These are phyloP conservation scores for Lecanoromycetidae sp. DNA, from an alignment of 2,329 filamentous ascomycete species.

Conservation along the genomic window DNA sequence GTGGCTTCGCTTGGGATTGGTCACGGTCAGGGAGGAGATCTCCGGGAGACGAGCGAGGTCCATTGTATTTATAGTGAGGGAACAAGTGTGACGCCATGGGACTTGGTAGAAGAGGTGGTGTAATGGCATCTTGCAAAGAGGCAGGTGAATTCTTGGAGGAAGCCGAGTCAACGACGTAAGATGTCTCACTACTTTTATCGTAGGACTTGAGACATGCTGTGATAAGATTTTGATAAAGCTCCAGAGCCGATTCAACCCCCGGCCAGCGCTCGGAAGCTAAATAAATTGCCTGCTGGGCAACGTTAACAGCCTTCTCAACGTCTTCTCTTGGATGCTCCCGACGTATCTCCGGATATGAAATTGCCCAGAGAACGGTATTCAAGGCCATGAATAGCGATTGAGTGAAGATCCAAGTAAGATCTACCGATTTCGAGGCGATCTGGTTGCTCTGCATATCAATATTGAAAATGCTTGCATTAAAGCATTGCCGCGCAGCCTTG, in stretches of 20 bases:
- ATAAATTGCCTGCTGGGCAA: constrained; percentile 65
- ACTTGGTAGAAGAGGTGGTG: constrained; percentile 10
- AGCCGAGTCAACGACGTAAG: constrained; percentile 12
- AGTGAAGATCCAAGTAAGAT: constrained; percentile 89
- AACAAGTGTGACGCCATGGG: neutral
- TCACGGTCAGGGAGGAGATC: constrained; percentile 1
- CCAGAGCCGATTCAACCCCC: constrained; percentile 68
- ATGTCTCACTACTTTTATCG: constrained; percentile 35
- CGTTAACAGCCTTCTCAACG: constrained; percentile 60
- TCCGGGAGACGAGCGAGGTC: constrained; percentile 1
- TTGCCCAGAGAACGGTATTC: constrained; percentile 81
- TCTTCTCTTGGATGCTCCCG: constrained; percentile 59
- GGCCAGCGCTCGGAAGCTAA: constrained; percentile 83
- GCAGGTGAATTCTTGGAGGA: constrained; percentile 16
- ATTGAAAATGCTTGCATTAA: constrained; percentile 68
- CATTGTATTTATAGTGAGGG: neutral
- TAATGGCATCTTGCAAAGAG: constrained; percentile 8
- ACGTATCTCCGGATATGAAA: constrained; percentile 77
- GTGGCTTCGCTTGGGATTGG: neutral
- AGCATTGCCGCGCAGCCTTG: constrained; percentile 68
- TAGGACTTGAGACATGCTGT: constrained; percentile 81
- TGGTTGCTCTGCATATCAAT: constrained; percentile 71
- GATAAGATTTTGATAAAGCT: constrained; percentile 77
- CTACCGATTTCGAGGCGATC: constrained; percentile 61
- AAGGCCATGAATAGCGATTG: constrained; percentile 82